phyloP scores from a whole-genome alignment of 169 alveolate species.

The Plasmodium vivax region DNA sequence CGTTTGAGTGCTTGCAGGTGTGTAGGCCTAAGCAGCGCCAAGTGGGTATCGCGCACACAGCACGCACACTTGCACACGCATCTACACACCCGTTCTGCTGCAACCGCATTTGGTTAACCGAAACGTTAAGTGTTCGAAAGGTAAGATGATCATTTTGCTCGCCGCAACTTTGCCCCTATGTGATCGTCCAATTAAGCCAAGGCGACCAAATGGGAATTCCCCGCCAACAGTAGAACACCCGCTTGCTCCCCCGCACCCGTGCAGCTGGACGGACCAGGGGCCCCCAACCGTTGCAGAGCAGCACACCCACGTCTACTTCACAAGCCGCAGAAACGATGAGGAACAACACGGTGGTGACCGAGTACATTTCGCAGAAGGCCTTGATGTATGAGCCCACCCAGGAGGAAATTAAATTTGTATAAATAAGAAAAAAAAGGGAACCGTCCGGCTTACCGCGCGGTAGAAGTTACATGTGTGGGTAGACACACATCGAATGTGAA shows the following conservation, averaged over 20 bases:
- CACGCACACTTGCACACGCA: background rate
- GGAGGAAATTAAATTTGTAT: slow-evolving; percentile 67
- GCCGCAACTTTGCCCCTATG: background rate
- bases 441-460: background rate
- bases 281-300: background rate
- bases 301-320: background rate
- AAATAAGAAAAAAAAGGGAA: background rate
- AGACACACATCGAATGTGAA: background rate
- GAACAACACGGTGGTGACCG: background rate
- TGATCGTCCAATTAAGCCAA: background rate
- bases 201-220: background rate
- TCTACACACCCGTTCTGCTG: background rate
- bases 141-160: background rate
- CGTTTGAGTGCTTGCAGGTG: background rate
- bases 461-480: background rate
- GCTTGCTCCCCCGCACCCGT: background rate
- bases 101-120: background rate
- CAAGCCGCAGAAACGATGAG: background rate
- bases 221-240: background rate
- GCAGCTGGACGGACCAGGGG: background rate
- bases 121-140: background rate
- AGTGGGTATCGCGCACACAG: background rate
- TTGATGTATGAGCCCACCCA: slow-evolving; percentile 31
- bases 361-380: slow-evolving; percentile 8
- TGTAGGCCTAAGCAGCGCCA: background rate